phyloP scores from a whole-genome alignment of 2,329 filamentous ascomycete genomes.

The Chaetomium olivaceum region DNA sequence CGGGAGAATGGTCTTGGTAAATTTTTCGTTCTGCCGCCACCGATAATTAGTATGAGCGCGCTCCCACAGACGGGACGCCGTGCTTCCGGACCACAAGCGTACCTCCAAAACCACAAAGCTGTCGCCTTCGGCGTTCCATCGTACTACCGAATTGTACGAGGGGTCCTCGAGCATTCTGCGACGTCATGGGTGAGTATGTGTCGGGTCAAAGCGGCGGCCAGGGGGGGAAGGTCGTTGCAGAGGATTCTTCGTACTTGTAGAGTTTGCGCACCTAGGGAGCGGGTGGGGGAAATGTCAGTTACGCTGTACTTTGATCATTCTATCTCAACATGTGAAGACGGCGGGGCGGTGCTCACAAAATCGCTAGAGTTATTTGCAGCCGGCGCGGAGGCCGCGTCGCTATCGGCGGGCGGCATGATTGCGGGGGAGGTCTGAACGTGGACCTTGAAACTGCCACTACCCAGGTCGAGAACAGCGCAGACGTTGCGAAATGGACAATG shows the following conservation, averaged over 20 bases:
- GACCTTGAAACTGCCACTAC: neutral
- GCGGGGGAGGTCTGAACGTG: constrained; percentile 14
- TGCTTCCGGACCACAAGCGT: constrained; percentile 36
- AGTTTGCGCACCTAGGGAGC: constrained; percentile 77
- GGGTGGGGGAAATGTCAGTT: constrained; percentile 23
- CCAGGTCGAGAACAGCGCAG: constrained; percentile 4
- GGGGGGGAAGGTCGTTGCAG: constrained; percentile 4
- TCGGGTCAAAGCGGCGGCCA: constrained; percentile 24
- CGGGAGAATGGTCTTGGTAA: constrained; percentile 93
- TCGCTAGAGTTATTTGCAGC: constrained; percentile 82
- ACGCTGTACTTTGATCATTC: neutral
- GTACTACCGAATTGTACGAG: constrained; percentile 85
- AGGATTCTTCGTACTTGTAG: constrained; percentile 73
- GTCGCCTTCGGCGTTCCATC: constrained; percentile 93
- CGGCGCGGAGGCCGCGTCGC: constrained; percentile 40
- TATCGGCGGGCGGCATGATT: constrained; percentile 41
- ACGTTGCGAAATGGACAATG: constrained; percentile 5
- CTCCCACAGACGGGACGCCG: constrained; percentile 7
- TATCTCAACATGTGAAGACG: neutral
- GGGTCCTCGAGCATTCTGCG: constrained; percentile 93
- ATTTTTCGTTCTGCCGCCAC: constrained; percentile 80
- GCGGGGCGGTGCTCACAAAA: constrained; percentile 67
- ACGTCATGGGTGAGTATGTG: constrained; percentile 37
- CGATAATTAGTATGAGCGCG: constrained; percentile 28
- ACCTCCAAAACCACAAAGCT: constrained; percentile 98